Conservation (phyloP, 768 basidiomycete species). For the Hemileccinum impolitum region DNA sequence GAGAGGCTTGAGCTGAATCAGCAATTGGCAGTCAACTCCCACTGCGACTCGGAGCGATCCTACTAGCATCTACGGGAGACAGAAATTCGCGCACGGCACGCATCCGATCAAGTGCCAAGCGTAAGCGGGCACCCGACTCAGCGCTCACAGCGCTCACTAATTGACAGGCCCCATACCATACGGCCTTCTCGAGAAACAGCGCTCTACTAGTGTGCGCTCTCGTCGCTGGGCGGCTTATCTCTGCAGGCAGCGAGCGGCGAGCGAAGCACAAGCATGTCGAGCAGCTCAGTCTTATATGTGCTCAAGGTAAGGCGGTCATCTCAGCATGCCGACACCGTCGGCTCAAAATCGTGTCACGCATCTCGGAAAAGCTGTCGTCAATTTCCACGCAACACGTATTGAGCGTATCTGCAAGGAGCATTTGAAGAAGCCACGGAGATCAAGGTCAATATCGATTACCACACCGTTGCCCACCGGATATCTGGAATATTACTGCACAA, state of each 20-base stretch:
- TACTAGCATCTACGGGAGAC: too few species aligned
- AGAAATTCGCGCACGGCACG: too few species aligned
- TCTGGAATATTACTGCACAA: too few species aligned
- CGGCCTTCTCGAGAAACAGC: conserved; percentile 89
- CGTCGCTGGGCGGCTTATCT: conserved; percentile 80
- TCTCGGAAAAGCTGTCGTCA: conserved; percentile 75
- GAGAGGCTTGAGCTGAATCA: too few species aligned
- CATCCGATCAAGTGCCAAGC: too few species aligned
- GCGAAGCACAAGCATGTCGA: conserved; percentile 97
- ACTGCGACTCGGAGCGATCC: too few species aligned
- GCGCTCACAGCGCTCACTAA: too few species aligned
- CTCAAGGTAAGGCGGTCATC: conserved; percentile 76
- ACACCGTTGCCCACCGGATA: conserved; percentile 90
- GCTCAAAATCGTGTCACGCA: conserved; percentile 56
- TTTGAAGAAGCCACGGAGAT: conserved; percentile 76
- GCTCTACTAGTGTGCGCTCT: conserved; percentile 76
- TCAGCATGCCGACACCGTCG: conserved; percentile 61
- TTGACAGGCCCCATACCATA: too few species aligned
- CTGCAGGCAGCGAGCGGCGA: conserved; percentile 87
- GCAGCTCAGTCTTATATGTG: conserved; percentile 82
- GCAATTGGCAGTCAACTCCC: too few species aligned
- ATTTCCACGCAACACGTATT: conserved; percentile 87
- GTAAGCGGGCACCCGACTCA: too few species aligned
- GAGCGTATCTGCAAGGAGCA: conserved; percentile 96
- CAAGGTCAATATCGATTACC: conserved; percentile 88